phyloP scores from a whole-genome alignment of 768 basidiomycete genomes.

The Calocera viscosa region DNA sequence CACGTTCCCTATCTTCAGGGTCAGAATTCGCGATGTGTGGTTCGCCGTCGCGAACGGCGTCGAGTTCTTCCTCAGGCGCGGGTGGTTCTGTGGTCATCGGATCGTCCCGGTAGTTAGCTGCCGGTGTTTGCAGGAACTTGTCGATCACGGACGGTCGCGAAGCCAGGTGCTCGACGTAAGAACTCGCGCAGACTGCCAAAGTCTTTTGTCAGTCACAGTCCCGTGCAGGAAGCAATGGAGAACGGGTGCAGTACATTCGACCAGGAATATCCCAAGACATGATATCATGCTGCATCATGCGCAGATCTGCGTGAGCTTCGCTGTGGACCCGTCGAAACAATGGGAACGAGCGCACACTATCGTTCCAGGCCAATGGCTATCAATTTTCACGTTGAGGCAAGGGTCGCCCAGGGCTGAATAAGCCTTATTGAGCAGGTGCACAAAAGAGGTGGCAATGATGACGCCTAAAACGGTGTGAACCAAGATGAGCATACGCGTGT shows the following conservation, averaged over 20 bases:
- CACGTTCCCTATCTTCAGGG: slow-evolving; percentile 16
- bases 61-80: background rate
- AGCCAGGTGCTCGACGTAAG: slow-evolving; percentile 56
- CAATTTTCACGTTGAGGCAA: slow-evolving; percentile 29
- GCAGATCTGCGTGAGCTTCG: background rate
- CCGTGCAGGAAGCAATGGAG: background rate
- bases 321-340: background rate
- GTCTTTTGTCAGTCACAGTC: background rate
- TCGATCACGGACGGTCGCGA: slow-evolving; percentile 17
- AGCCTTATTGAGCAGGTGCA: slow-evolving; percentile 66
- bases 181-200: slow-evolving; percentile 52
- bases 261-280: slow-evolving; percentile 43
- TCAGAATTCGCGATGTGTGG: slow-evolving; percentile 11
- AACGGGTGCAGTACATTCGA: slow-evolving; percentile 49
- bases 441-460: slow-evolving; percentile 71
- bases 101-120: slow-evolving; percentile 10
- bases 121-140: slow-evolving; percentile 25
- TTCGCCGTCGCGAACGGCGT: background rate
- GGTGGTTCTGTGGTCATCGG: background rate
- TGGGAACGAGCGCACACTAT: slow-evolving; percentile 48
- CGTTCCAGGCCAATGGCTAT: slow-evolving; percentile 44
- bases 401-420: slow-evolving; percentile 47
- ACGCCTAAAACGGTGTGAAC: slow-evolving; percentile 36
- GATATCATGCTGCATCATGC: background rate
- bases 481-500: background rate